Evolutionary conservation across 129 eudicot species (phyloP).

Genomic region (Rutidosis leptorrhynchoides): DNA sequence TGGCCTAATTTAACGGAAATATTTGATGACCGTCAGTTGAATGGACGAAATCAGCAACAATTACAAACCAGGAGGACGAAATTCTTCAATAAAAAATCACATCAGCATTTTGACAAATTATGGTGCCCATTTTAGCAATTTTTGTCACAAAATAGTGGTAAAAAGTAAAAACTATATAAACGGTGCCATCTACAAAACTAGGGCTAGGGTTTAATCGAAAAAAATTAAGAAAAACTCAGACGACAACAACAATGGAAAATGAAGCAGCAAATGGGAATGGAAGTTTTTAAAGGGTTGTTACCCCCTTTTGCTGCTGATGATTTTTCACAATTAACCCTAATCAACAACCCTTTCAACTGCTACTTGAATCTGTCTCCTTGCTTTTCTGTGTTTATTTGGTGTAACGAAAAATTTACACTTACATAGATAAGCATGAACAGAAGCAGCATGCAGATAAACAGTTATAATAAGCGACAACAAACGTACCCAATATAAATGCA

Average conservation of each 20-base stretch:
- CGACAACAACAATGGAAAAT: neutral
- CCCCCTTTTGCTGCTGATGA: conserved; percentile 19
- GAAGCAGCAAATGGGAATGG: conserved; percentile 16
- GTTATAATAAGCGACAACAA: neutral
- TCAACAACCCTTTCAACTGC: conserved; percentile 8
- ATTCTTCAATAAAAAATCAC: no score
- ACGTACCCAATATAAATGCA: neutral
- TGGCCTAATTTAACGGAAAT: no score
- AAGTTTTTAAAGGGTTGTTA: conserved; percentile 16
- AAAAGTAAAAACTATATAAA: neutral
- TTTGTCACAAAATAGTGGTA: no score
- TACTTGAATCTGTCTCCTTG: neutral
- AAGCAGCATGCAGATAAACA: neutral
- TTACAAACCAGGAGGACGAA: no score
- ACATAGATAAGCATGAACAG: neutral
- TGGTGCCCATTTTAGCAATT: no score
- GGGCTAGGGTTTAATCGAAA: neutral
- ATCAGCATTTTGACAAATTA: no score
- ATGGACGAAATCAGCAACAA: no score
- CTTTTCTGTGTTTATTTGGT: no score
- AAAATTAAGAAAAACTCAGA: neutral
- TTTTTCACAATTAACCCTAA: conserved; percentile 1
- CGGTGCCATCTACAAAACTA: neutral
- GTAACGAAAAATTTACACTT: neutral
- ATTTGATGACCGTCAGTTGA: no score